phyloP scores from a whole-genome alignment of 495 filamentous ascomycete species.

The Xylaria acuta region DNA sequence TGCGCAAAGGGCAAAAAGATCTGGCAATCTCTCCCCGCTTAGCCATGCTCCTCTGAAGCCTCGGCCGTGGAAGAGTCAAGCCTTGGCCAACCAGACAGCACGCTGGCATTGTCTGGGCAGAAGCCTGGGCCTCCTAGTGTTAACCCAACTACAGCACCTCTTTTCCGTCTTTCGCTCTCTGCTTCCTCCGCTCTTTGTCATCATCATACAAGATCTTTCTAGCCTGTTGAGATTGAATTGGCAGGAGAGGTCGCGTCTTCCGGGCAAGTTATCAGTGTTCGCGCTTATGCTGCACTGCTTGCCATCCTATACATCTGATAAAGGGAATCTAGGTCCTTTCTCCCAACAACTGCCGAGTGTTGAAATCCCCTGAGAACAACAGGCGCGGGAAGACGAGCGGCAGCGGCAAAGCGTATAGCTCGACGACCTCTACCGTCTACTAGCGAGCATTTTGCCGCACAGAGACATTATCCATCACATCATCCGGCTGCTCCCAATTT shows the following conservation, averaged over 20 bases:
- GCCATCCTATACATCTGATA: neutral
- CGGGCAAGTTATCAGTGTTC: neutral
- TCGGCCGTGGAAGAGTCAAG: constrained; percentile 15
- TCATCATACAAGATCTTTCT: constrained; percentile 3
- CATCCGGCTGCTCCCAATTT: constrained; percentile 19
- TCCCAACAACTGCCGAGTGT: constrained; percentile 15
- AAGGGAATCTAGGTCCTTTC: neutral
- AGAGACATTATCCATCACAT: constrained; percentile 24
- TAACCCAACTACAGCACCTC: neutral
- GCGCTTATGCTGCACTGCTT: constrained; percentile 9
- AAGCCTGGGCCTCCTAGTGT: neutral
- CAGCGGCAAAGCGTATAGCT: constrained; percentile 14
- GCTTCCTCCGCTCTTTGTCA: constrained; percentile 4
- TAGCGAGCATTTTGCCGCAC: constrained; percentile 18
- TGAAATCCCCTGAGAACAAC: neutral
- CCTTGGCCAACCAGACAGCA: constrained; percentile 3
- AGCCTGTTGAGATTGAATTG: constrained; percentile 3
- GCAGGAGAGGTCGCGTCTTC: neutral
- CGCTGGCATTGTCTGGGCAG: constrained; percentile 4
- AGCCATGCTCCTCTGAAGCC: constrained; percentile 15
- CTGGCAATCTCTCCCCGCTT: constrained; percentile 30
- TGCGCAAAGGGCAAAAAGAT: constrained; percentile 36
- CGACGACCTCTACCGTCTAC: constrained; percentile 19
- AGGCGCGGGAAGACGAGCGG: constrained; percentile 24
- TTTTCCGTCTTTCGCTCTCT: neutral